Evolutionary conservation across 768 basidiomycete genomes (phyloP), one percentile per base, ranked within the genome.

Genomic region (Leucocoprinus leucothites): DNA sequence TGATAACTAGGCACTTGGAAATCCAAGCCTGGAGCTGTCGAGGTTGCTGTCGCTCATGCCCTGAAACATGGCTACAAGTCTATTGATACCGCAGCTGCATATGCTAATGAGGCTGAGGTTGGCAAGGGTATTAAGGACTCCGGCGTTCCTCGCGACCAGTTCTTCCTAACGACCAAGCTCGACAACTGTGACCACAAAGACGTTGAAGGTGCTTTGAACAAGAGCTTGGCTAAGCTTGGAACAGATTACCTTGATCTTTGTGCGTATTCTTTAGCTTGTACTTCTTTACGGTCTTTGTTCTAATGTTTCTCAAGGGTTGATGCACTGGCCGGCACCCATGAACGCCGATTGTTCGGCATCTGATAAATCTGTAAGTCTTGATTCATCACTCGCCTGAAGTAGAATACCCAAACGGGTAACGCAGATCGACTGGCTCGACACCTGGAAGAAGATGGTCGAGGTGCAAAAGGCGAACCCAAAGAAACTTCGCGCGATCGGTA

Each of bases 241-340:
- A 86, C 85, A 1, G 75, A 82, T 47, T 94, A 94, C 66, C 74
- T 94, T 45, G 90, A 94, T 64, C 81, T 93, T 22, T 93, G 87
- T 83, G 64, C 63, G 74, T 69, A 59, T 18, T 18, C 9, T 24
- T 40, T 31, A 11, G 36, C 25, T 7, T 31, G 25, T 21, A 25
- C 3, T 45, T 48, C 26, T 42, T 13, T 18, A 8, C 8, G 16
- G 16, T 24, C 22, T 28, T 45, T 42, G 4, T 56, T 31, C 31
- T 31, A 11, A 31, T 31, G 31, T 11, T 31, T 31, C 31, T 5
- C 11, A 5, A 86, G 85, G 83, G 81, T 73, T 90, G 56, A 83
- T 91, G 79, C 89, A 91, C 70, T 91, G 89, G 90, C 91, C 91
- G 13, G 82, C 86, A 18, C 86, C 89, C 31, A 82, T 89, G 82